Conservation (phyloP, 192 early-diverging fungal genomes). For the Cetraspora pellucida region DNA sequence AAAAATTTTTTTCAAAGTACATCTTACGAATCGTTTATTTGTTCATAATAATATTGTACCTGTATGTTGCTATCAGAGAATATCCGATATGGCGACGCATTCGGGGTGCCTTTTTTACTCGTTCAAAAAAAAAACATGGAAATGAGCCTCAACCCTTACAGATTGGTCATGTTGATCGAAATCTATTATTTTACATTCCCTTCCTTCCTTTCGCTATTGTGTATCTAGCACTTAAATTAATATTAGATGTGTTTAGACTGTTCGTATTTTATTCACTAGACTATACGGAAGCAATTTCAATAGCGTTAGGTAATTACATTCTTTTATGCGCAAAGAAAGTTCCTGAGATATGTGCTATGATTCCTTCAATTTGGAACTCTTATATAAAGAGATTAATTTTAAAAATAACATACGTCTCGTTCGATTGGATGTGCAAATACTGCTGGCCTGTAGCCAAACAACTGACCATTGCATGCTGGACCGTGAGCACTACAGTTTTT, state of each 20-base stretch:
- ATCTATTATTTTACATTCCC: constrained; percentile 13
- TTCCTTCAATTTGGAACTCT: not conserved
- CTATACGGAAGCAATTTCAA: not conserved
- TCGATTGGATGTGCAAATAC: not conserved
- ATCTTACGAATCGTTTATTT: too few species aligned
- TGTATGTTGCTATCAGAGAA: constrained; percentile 26
- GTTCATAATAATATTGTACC: not conserved
- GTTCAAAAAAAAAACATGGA: not conserved
- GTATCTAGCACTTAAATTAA: constrained; percentile 18
- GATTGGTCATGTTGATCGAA: not conserved
- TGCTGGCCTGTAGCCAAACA: constrained; percentile 12
- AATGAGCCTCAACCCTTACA: not conserved
- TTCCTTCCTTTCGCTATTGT: constrained; percentile 20
- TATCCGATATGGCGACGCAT: constrained; percentile 12
- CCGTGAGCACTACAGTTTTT: not conserved
- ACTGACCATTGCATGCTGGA: not conserved
- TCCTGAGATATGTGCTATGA: not conserved
- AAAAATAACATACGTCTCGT: not conserved
- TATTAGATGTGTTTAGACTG: constrained; percentile 13
- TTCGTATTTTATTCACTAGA: constrained; percentile 35
- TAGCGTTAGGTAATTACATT: not conserved
- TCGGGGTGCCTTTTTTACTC: not conserved
- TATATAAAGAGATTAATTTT: not conserved
- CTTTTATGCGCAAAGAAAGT: not conserved
- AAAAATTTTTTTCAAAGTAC: too few species aligned